phyloP scores from a whole-genome alignment of 345 rosid genomes.

The Trapa incisa region DNA sequence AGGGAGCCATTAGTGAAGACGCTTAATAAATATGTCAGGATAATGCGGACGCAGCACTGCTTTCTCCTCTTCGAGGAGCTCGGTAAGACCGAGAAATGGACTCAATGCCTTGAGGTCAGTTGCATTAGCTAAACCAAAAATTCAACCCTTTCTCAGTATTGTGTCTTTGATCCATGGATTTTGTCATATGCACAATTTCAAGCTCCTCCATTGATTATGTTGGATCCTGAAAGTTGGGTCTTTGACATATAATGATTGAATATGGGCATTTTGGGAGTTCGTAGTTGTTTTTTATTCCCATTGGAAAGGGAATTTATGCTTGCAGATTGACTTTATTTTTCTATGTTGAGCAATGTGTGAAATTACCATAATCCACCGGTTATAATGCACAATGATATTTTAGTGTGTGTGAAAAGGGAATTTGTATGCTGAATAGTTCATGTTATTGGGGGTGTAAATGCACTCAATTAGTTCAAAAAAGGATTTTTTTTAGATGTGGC shows the following conservation, averaged over 20 bases:
- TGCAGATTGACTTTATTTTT: not conserved
- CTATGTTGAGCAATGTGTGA: not conserved
- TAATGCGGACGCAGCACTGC: constrained; percentile 68
- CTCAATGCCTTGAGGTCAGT: constrained; percentile 76
- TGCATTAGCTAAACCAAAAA: not conserved
- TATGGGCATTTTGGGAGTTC: not conserved
- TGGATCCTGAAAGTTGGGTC: no score
- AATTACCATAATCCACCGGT: not conserved
- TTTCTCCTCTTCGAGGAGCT: constrained; percentile 87
- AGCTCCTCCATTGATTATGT: not conserved
- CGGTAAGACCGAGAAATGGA: constrained; percentile 74
- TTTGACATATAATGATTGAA: not conserved
- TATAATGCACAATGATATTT: not conserved
- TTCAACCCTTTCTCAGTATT: not conserved
- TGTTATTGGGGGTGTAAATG: not conserved
- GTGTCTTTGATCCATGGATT: not conserved
- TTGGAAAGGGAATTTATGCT: not conserved
- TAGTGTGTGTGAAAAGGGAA: not conserved
- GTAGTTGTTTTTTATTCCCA: not conserved
- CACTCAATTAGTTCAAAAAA: not conserved
- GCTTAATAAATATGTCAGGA: constrained; percentile 51
- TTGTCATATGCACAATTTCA: not conserved
- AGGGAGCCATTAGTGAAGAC: constrained; percentile 61
- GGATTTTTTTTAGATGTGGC: not conserved
- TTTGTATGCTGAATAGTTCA: not conserved